Conservation (phyloP, 2,329 filamentous ascomycete genomes). For the Fusarium sp. region DNA sequence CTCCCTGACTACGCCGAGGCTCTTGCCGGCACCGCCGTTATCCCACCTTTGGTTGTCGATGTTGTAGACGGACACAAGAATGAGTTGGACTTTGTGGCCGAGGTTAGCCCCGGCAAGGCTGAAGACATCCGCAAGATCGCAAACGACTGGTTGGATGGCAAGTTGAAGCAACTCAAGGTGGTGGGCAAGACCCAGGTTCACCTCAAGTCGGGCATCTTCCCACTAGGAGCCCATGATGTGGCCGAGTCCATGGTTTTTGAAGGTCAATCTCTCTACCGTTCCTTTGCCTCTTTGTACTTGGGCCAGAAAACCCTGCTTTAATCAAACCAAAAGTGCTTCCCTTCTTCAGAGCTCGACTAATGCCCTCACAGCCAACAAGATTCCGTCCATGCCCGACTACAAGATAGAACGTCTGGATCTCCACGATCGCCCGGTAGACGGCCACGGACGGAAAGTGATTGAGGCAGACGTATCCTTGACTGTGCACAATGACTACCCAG, state of each 20-base stretch:
- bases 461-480: slow-evolving; percentile 81
- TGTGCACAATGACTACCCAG: slow-evolving; percentile 80
- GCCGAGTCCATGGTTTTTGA: slow-evolving; percentile 82
- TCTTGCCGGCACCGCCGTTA: slow-evolving; percentile 78
- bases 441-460: slow-evolving; percentile 71
- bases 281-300: slow-evolving; percentile 71
- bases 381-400: slow-evolving; percentile 84
- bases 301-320: slow-evolving; percentile 65
- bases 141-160: slow-evolving; percentile 89
- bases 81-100: slow-evolving; percentile 80
- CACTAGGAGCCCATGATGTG: slow-evolving; percentile 81
- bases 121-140: slow-evolving; percentile 83
- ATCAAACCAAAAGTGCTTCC: slow-evolving; percentile 39
- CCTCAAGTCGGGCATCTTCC: slow-evolving; percentile 83
- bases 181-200: slow-evolving; percentile 79
- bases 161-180: slow-evolving; percentile 76
- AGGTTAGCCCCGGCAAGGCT: slow-evolving; percentile 80
- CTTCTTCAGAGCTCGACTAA: slow-evolving; percentile 45
- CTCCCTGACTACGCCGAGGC: slow-evolving; percentile 85
- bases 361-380: slow-evolving; percentile 67
- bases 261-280: slow-evolving; percentile 80
- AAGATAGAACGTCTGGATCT: slow-evolving; percentile 86
- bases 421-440: slow-evolving; percentile 71
- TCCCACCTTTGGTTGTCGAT: slow-evolving; percentile 81
- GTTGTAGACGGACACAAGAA: slow-evolving; percentile 84